Conservation (phyloP, 2,329 filamentous ascomycete species). For the Colletotrichum abscissum region DNA sequence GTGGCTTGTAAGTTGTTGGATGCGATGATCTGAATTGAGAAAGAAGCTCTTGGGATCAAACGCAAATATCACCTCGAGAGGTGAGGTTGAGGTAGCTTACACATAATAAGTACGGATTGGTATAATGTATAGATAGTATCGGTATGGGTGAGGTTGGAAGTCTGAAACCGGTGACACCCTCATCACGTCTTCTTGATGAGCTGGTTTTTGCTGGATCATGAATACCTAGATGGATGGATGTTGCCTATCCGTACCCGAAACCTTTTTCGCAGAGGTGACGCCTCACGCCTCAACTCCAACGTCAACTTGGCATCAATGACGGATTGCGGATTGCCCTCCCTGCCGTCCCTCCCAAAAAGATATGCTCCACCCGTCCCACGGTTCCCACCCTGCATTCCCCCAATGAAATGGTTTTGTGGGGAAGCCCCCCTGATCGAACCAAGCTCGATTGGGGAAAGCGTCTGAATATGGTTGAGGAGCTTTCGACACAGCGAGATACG, state of each 20-base stretch:
- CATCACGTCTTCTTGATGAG: conserved; percentile 10
- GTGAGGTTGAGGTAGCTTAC: not conserved
- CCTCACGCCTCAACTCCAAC: conserved; percentile 14
- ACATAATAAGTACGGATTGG: not conserved
- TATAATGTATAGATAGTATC: not conserved
- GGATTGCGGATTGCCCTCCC: conserved; percentile 10
- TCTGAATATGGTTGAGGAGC: conserved; percentile 57
- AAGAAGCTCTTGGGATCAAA: not conserved
- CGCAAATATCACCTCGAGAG: not conserved
- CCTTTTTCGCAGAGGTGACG: not conserved
- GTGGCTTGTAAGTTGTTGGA: conserved; percentile 2
- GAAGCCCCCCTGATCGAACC: conserved; percentile 37
- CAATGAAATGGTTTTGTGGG: conserved; percentile 41
- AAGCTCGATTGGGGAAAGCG: conserved; percentile 46
- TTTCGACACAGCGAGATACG: conserved; percentile 9
- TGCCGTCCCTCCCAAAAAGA: conserved; percentile 26
- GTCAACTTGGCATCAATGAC: conserved; percentile 30
- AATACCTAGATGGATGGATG: not conserved
- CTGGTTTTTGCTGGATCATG: not conserved
- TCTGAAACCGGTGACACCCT: not conserved
- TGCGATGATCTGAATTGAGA: not conserved
- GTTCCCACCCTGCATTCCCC: conserved; percentile 31
- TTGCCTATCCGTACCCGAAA: not conserved
- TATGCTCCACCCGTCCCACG: conserved; percentile 17
- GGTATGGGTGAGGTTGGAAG: not conserved